Base-by-base conservation (phyloP, 2,329 filamentous ascomycete species). In the Colletotrichum sansevieriae region DNA sequence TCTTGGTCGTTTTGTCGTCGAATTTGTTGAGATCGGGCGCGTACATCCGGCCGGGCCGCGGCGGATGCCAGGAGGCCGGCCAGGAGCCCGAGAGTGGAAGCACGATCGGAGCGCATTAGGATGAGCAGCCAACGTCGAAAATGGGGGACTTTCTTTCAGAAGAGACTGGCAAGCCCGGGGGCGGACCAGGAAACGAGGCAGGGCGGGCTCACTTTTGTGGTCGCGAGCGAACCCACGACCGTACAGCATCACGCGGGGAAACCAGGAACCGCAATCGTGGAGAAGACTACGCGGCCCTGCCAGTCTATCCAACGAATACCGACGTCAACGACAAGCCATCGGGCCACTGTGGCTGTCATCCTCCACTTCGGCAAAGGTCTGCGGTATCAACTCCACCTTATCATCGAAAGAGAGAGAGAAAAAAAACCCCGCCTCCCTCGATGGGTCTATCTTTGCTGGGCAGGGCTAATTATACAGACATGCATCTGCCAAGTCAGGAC, bases 391-490 rank as follows among this genome's bases (percentile, higher is more conserved):
- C 61, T 68, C 65, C 65, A 68, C 65, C 20, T 29, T 46, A 33
- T 46, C 18, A 25, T 9, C 2, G 18, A 18, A 18, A 18, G 18
- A 18, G 18, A 18, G 18, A 18, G 18, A 18, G 18, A 18, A n/a
- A 10, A 4, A 29, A 29, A 68, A 54, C 37, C 65, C 65, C 55
- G 56, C 49, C 41, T 15, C 22, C n/a, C n/a, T 13, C n/a, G 15
- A 54, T 25, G 54, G 52, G 61, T 39, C 22, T 22, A 51, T 47
- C 41, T 60, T 46, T 60, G 43, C 63, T 60, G 39, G 66, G 55
- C 63, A 44, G 49, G 56, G 49, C 66, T 69, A 69, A 65, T 56
- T 65, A 69, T 69, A 69, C 29, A 60, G 43, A 52, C 35, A 20
- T 61, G 63, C 66, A 51, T 65, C 39, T 56, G 66, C 66, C 66